Conservation (phyloP, 768 basidiomycete genomes). For the Amanita jacksonii region DNA sequence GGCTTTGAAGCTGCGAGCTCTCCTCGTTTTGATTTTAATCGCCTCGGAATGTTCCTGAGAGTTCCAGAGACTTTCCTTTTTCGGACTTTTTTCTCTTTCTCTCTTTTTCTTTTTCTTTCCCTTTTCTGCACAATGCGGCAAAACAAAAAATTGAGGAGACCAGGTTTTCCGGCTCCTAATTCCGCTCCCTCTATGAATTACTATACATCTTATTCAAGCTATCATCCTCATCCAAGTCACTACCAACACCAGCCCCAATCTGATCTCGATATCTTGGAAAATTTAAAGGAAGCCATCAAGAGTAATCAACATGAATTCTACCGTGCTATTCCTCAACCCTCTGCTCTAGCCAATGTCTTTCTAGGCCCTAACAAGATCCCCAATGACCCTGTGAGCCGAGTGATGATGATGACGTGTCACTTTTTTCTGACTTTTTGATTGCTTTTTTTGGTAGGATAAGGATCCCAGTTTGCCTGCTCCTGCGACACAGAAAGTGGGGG, state of each 20-base stretch:
- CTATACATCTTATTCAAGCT: too few species aligned
- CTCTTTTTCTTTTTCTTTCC: slow-evolving; percentile 17
- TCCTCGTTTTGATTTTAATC: not conserved
- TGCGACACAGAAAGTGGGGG: not conserved
- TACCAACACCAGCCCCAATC: too few species aligned
- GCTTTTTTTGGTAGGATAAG: too few species aligned
- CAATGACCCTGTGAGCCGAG: too few species aligned
- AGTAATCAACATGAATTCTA: slow-evolving; percentile 65
- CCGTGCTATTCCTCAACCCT: slow-evolving; percentile 56
- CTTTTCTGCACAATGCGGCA: slow-evolving; percentile 49
- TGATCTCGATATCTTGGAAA: slow-evolving; percentile 68
- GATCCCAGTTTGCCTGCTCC: too few species aligned
- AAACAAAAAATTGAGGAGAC: slow-evolving; percentile 53
- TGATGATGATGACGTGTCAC: slow-evolving; percentile 18
- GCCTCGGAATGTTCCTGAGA: not conserved
- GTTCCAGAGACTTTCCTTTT: not conserved
- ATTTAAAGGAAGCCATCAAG: slow-evolving; percentile 65
- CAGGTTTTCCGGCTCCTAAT: slow-evolving; percentile 52
- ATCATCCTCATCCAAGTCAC: too few species aligned
- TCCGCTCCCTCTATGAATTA: slow-evolving; percentile 39
- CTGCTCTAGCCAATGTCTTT: slow-evolving; percentile 54
- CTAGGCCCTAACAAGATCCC: slow-evolving; percentile 33
- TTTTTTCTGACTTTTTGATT: too few species aligned
- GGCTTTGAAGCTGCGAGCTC: too few species aligned
- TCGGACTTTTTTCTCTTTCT: not conserved